Evolutionary conservation across 257 asterid genomes (phyloP).

Genomic region (Osmanthus fragrans): DNA sequence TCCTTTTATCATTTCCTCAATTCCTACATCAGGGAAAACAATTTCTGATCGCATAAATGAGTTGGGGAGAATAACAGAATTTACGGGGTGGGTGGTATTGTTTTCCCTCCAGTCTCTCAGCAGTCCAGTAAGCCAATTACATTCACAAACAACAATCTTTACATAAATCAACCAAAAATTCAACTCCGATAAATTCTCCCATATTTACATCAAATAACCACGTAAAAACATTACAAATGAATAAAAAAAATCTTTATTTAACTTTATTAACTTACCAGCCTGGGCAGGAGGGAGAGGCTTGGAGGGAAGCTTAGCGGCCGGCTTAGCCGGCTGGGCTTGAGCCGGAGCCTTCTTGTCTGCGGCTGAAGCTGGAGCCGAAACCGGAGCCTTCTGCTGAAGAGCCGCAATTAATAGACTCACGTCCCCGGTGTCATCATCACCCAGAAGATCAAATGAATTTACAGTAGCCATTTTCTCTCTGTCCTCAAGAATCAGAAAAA

Average conservation of each 20-base stretch:
- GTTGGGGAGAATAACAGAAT: not conserved
- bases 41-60: not conserved
- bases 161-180: not conserved
- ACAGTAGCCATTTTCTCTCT: constrained; percentile 41
- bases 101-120: not conserved
- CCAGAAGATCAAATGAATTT: constrained; percentile 66
- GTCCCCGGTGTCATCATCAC: constrained; percentile 68
- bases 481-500: not conserved
- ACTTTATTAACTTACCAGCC: constrained; percentile 47
- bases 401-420: constrained; percentile 54
- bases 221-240: not conserved
- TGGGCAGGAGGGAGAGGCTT: constrained; percentile 68
- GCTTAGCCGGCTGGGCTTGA: constrained; percentile 37
- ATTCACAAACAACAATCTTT: not conserved
- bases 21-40: not conserved
- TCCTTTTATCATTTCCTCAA: not conserved
- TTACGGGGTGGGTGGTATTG: not conserved
- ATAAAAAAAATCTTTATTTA: not conserved
- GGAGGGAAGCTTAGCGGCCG: constrained; percentile 54
- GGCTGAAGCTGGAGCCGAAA: constrained; percentile 22
- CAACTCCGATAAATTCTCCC: not conserved
- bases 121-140: not conserved
- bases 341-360: constrained; percentile 44
- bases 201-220: not conserved
- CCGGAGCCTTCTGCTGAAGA: constrained; percentile 37